Percentiles rank a stretch among this genome's conserved stretches.
phyloP scores from a whole-genome alignment of 2,329 filamentous ascomycete species.

The Pseudopithomyces maydicus region DNA sequence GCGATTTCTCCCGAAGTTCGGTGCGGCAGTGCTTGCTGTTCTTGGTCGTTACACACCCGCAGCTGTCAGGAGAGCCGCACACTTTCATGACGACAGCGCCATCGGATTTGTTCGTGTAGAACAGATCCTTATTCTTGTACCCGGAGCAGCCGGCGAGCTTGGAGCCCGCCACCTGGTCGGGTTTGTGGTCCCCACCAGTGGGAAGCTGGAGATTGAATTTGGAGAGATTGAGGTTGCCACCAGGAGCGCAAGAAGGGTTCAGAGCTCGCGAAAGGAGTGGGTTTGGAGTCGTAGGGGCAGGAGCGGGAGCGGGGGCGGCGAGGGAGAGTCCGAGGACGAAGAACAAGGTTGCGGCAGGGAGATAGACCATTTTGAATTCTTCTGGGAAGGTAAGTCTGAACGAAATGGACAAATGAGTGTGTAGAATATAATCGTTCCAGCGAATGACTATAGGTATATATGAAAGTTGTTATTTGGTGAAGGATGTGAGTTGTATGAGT shows the following conservation, averaged over 20 bases:
- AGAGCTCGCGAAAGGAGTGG: constrained; percentile 9
- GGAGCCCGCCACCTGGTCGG: constrained; percentile 34
- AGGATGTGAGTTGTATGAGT: background rate
- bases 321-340: constrained; percentile 12
- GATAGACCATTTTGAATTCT: constrained; percentile 9
- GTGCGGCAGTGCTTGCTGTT: constrained; percentile 51
- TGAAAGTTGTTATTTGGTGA: background rate
- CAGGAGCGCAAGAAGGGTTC: constrained; percentile 22
- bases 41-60: constrained; percentile 47
- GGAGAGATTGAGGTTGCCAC: constrained; percentile 24
- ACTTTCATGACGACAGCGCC: constrained; percentile 50
- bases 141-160: constrained; percentile 46
- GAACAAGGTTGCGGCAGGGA: constrained; percentile 9
- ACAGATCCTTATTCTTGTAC: constrained; percentile 39
- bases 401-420: background rate
- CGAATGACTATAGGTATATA: background rate
- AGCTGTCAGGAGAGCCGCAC: constrained; percentile 37
- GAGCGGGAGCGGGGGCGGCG: constrained; percentile 13
- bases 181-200: constrained; percentile 33
- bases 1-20: constrained; percentile 47
- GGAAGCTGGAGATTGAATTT: constrained; percentile 48
- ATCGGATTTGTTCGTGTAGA: constrained; percentile 42
- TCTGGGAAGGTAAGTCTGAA: background rate
- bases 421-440: background rate
- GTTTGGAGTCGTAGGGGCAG: constrained; percentile 12